Base-by-base conservation (phyloP, 179 eudicot species). In the Beta corolliflora region DNA sequence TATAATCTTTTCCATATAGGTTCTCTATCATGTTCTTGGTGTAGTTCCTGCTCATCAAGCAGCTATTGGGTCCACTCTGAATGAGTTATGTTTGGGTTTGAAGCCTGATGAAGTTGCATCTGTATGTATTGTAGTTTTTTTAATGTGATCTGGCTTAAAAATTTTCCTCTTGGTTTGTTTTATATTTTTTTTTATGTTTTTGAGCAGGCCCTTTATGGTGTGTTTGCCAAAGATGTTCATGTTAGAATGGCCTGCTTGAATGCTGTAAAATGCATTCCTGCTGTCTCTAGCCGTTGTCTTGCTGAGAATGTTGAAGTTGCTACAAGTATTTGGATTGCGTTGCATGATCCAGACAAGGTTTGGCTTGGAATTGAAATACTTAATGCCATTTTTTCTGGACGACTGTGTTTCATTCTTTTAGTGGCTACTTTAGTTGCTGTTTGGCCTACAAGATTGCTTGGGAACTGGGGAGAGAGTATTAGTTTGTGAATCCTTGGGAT, bases 261-360 rank as follows among this genome's bases (percentile, higher is more conserved):
- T 88, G 98, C 98, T 80, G 90, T 93, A 60, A 97, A 93, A 86
- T 97, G 98, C 87, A 90, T 95, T 82, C 99, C 99, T 65, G 92
- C 95, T 84, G 93, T 97, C 79, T 87, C 97, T 79, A 87, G 89
- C 80, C 93, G 94, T 59, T 86, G 93, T 78, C 87, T 97, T 83
- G 90, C 93, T 81, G 86, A 90, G 84, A 89, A 90, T 86, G 92
- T 91, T 65, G 97, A 95, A 80, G 90, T 94, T 82, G 97, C 98
- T 16, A 95, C 98, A 74, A 90, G 91, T 85, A 90, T 97, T 83
- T 94, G 99, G 99, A 90, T 97, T 87, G 95, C 97, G 44, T 82
- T 95, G 74, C 98, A 97, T 90, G 97, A 97, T 88, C 92, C 93
- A 2, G 98, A 97, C 70, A 97, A 97, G 99, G 99, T 94, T 76